These are phyloP conservation scores for Diplodia corticola DNA, from an alignment of 2,329 filamentous ascomycete species.

Conservation along the genomic window DNA sequence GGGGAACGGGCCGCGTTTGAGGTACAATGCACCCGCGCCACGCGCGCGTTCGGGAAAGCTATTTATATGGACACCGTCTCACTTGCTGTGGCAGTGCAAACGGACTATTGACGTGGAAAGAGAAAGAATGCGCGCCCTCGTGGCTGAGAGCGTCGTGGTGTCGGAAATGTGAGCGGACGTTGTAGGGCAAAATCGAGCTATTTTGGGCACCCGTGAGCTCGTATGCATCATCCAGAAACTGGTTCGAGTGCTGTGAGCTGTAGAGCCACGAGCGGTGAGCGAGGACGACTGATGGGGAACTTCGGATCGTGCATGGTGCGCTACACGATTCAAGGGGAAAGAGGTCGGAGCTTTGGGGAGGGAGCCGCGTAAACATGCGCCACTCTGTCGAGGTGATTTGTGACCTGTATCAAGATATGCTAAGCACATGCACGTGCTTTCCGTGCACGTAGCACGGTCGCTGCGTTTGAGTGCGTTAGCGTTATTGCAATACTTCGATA, in stretches of 20 bases:
- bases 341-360: background rate
- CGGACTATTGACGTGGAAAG: background rate
- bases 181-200: background rate
- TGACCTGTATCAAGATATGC: no score
- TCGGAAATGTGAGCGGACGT: background rate
- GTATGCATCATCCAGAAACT: slow-evolving; percentile 1
- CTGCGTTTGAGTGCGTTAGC: no score
- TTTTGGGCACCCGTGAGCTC: background rate
- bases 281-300: background rate
- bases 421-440: no score
- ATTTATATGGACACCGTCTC: background rate
- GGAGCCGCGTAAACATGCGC: background rate
- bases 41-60: background rate
- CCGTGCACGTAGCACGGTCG: no score
- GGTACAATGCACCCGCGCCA: background rate
- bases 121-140: background rate
- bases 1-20: slow-evolving; percentile 6
- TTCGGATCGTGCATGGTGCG: background rate
- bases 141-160: background rate
- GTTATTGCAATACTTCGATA: no score
- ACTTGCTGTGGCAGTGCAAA: slow-evolving; percentile 12
- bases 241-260: background rate
- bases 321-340: background rate
- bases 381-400: no score
- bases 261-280: background rate